Percentiles rank a stretch among this genome's conserved stretches.
These are phyloP conservation scores for Monilinia vaccinii-corymbosi DNA, from an alignment of 2,329 filamentous ascomycete species.

Conservation along the genomic window DNA sequence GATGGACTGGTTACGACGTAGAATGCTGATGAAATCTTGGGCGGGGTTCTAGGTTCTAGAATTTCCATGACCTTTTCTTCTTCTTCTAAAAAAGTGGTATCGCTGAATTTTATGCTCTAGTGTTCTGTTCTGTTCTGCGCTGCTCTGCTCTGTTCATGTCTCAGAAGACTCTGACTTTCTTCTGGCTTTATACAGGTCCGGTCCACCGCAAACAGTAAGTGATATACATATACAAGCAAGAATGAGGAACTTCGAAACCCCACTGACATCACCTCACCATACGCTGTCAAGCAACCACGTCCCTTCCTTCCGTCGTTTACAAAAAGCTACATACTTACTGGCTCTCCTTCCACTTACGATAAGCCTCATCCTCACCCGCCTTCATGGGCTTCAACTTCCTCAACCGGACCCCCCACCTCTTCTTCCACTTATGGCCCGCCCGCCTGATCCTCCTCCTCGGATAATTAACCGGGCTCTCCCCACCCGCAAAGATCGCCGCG, in stretches of 20 bases:
- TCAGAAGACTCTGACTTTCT: not conserved
- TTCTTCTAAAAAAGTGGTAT: not conserved
- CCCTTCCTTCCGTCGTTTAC: not conserved
- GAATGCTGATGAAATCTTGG: not conserved
- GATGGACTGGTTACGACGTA: not conserved
- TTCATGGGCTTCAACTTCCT: conserved; percentile 6
- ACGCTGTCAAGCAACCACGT: not conserved
- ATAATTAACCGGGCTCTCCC: conserved; percentile 43
- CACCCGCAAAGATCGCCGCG: conserved; percentile 40
- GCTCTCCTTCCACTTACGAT: not conserved
- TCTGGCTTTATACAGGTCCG: not conserved
- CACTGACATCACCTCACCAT: not conserved
- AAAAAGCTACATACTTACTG: not conserved
- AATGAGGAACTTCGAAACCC: not conserved
- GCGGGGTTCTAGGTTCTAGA: not conserved
- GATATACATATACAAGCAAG: not conserved
- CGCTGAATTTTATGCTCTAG: not conserved
- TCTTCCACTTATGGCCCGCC: conserved; percentile 36
- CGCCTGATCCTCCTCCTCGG: conserved; percentile 35
- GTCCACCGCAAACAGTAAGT: not conserved
- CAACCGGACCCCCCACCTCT: conserved; percentile 21
- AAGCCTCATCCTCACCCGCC: not conserved
- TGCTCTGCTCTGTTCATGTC: not conserved
- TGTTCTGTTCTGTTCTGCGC: not conserved
- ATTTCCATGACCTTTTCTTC: not conserved